Base-by-base conservation (phyloP, 352 stramenopile species). In the Aphanomyces stellatus region DNA sequence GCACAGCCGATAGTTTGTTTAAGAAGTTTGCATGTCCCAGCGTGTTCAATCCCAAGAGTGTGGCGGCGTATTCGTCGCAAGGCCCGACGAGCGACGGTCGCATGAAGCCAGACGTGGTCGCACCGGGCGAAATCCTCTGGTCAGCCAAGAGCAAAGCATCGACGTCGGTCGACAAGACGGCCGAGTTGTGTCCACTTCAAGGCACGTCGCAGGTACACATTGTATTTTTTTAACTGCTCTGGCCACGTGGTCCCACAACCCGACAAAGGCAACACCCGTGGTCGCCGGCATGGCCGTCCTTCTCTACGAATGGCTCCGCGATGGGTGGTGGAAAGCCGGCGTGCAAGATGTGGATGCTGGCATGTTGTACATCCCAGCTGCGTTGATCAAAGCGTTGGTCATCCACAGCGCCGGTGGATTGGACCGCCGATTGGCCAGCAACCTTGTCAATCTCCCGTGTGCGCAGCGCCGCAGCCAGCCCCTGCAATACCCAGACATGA, bases 61-160 rank as follows among this genome's bases (percentile, higher is more conserved):
- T 96, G 4, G 85, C 87, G 15, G 88, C 77, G n/a, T 96, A 96
- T 69, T 94, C 82, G 13, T 93, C 82, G 13, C 74, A 74, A 19
- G 89, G 88, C 0, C 88, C 88, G 1, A 96, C 88, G 3, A 81
- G 75, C 2, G 88, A 97, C 69, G 80, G 80, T 4, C 76, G 88
- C 28, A 74, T 96, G 51, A 97, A 97, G 70, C 89, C 89, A 11
- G 89, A 97, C 25, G 74, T 96, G 15, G 79, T 96, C 7, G 87
- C 84, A 1, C 89, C 89, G 0, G 89, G 89, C 15, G 91, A 94
- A 76, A 75, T 80, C 30, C 70, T 96, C 11, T 77, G 78, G n/a
- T 96, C 87, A 22, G 89, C 85, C 51, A 74, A 83, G 53, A 91
- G 86, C 10, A 71, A 81, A 53, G 67, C 72, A 10, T 77, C 80